A percentile compares a stretch with the other conserved stretches of the same genome.
Evolutionary conservation across 192 early-diverging fungal species (phyloP).

Genomic region (Phycomyces nitens): DNA sequence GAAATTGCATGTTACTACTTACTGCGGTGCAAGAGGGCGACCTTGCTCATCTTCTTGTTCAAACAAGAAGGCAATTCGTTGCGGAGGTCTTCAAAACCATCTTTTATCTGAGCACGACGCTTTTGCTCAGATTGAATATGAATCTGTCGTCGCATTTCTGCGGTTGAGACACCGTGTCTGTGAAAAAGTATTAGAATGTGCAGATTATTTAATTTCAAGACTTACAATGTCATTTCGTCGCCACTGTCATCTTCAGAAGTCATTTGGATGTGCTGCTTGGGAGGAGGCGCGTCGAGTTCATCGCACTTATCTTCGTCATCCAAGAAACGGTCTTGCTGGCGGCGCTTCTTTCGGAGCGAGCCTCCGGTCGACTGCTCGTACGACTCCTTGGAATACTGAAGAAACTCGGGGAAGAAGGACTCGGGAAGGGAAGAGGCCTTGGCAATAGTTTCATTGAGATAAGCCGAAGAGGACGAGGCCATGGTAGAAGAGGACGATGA

Average conservation of each 20-base stretch:
- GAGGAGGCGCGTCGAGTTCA: neutral
- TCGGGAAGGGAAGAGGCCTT: slow-evolving; percentile 39
- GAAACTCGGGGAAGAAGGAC: slow-evolving; percentile 37
- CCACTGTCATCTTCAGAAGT: slow-evolving; percentile 2
- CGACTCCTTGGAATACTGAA: slow-evolving; percentile 39
- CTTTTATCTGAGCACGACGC: slow-evolving; percentile 41
- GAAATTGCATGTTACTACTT: slow-evolving; percentile 20
- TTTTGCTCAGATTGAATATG: slow-evolving; percentile 43
- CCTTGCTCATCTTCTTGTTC: slow-evolving; percentile 42
- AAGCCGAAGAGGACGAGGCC: slow-evolving; percentile 21
- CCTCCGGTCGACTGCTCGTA: slow-evolving; percentile 33
- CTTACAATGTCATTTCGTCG: neutral
- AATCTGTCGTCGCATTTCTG: slow-evolving; percentile 37
- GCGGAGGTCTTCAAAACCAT: slow-evolving; percentile 41
- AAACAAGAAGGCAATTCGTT: slow-evolving; percentile 28
- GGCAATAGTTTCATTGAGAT: slow-evolving; percentile 34
- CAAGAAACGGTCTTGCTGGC: slow-evolving; percentile 1
- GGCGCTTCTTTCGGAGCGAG: slow-evolving; percentile 14
- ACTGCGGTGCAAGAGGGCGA: slow-evolving; percentile 34
- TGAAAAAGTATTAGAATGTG: neutral
- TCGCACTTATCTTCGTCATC: slow-evolving; percentile 9
- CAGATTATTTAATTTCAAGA: no score
- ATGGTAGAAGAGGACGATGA: slow-evolving; percentile 21
- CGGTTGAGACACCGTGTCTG: slow-evolving; percentile 17
- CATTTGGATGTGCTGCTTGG: slow-evolving; percentile 1